Evolutionary conservation across 139 green algal species (phyloP).

Genomic region (Pseudopediastrum boryanum): DNA sequence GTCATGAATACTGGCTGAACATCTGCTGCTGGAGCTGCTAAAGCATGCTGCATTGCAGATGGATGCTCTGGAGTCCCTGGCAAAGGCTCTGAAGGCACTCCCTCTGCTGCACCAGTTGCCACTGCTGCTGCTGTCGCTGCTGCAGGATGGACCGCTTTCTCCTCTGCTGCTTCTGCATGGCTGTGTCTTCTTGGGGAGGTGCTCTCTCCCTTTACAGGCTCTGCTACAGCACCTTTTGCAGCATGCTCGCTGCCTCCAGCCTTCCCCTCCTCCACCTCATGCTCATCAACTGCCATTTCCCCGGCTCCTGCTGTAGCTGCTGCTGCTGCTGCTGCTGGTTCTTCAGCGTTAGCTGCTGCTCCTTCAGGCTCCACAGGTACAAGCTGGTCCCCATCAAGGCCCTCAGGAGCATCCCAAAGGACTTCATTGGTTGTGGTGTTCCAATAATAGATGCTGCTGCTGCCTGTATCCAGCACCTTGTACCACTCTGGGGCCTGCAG

Average conservation of each 20-base stretch:
- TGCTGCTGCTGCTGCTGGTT: neutral
- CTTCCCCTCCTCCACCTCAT: too few relatives aligned
- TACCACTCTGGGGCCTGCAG: slow-evolving; percentile 52
- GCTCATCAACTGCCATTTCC: too few relatives aligned
- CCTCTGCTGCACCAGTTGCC: neutral
- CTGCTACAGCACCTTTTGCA: too few relatives aligned
- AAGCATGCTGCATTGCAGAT: neutral
- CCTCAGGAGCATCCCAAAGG: slow-evolving; percentile 66
- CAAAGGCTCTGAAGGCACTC: neutral
- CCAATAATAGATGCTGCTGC: slow-evolving; percentile 74
- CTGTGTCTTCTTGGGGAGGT: too few relatives aligned
- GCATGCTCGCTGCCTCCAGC: too few relatives aligned
- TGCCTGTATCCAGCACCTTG: slow-evolving; percentile 70
- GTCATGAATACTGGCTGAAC: slow-evolving; percentile 32
- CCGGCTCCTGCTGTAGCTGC: too few relatives aligned
- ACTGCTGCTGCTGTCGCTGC: neutral
- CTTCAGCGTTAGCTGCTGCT: neutral
- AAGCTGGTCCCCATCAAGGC: slow-evolving; percentile 45
- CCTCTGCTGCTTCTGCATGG: too few relatives aligned
- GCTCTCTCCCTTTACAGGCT: too few relatives aligned
- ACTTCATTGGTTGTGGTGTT: slow-evolving; percentile 65
- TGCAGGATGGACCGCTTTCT: too few relatives aligned
- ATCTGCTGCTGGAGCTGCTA: slow-evolving; percentile 1
- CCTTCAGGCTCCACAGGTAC: slow-evolving; percentile 34
- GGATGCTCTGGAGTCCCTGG: neutral